Conservation (phyloP, 768 basidiomycete genomes). For the Naganishia vishniacii region DNA sequence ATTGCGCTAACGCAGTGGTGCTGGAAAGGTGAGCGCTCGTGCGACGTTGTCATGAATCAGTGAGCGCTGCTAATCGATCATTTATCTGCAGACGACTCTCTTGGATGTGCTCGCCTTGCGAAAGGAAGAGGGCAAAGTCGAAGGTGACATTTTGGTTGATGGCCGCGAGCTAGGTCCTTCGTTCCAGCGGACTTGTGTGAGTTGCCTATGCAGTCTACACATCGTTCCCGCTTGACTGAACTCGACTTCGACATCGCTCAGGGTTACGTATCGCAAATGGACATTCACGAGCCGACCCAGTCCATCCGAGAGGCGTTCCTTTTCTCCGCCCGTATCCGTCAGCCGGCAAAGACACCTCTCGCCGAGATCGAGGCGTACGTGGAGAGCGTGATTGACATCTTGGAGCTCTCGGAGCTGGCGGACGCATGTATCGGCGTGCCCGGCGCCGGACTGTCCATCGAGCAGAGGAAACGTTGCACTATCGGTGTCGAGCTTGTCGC, state of each 20-base stretch:
- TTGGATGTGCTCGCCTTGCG: constrained; percentile 27
- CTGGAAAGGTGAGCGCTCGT: constrained; percentile 38
- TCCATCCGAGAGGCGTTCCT: constrained; percentile 49
- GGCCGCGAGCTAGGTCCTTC: constrained; percentile 40
- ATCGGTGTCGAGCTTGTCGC: constrained; percentile 78
- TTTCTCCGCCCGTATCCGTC: constrained; percentile 48
- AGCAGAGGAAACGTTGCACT: constrained; percentile 61
- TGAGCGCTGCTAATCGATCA: constrained; percentile 1
- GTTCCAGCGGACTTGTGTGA: constrained; percentile 46
- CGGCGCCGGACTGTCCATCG: constrained; percentile 50
- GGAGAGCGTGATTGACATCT: constrained; percentile 45
- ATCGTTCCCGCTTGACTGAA: constrained; percentile 2
- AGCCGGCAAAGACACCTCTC: constrained; percentile 37
- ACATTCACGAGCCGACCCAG: constrained; percentile 14
- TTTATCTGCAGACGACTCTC: constrained; percentile 40
- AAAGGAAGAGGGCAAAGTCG: constrained; percentile 43
- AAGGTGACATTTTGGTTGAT: constrained; percentile 48
- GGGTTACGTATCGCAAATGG: constrained; percentile 49
- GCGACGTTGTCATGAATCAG: constrained; percentile 4
- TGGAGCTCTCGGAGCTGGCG: constrained; percentile 61
- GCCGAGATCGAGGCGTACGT: constrained; percentile 46
- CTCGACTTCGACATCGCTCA: constrained; percentile 49
- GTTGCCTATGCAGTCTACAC: constrained; percentile 13
- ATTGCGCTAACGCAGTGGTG: constrained; percentile 33
- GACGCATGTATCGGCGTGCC: constrained; percentile 61